A percentile compares a stretch with the other conserved stretches of the same genome.
phyloP scores from a whole-genome alignment of 108 stramenopile species.

The Schizochytrium sp. region DNA sequence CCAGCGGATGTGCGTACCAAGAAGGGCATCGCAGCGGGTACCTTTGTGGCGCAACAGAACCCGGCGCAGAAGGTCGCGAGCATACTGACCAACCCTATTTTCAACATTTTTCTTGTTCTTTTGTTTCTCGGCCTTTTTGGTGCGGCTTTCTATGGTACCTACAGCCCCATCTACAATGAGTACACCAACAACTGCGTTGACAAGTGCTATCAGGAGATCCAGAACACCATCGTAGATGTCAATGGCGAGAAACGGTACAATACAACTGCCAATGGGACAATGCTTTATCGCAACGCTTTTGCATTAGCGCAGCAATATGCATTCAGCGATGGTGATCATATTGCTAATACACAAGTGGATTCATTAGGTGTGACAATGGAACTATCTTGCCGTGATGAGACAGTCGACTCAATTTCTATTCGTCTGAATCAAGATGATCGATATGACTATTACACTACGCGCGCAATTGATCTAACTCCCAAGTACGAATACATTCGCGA shows the following conservation, averaged over 20 bases:
- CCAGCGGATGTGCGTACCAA: slow-evolving; percentile 56
- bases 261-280: slow-evolving; percentile 49
- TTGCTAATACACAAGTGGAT: slow-evolving; percentile 19
- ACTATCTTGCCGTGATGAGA: slow-evolving; percentile 25
- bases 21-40: background rate
- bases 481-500: background rate
- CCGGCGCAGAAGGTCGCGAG: slow-evolving; percentile 11
- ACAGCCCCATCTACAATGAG: slow-evolving; percentile 44
- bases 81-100: slow-evolving; percentile 22
- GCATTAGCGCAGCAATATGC: slow-evolving; percentile 49
- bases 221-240: background rate
- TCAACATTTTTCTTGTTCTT: slow-evolving; percentile 14
- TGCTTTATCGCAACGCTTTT: slow-evolving; percentile 46
- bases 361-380: slow-evolving; percentile 21
- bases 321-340: slow-evolving; percentile 44
- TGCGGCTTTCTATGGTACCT: slow-evolving; percentile 22
- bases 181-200: slow-evolving; percentile 46
- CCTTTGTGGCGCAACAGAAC: background rate
- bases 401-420: slow-evolving; percentile 25
- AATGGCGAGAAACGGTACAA: slow-evolving; percentile 9
- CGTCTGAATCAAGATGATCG: slow-evolving; percentile 36
- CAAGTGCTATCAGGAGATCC: background rate
- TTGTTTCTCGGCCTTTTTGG: slow-evolving; percentile 1
- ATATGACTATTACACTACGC: slow-evolving; percentile 19
- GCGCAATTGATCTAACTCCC: background rate